A percentile compares a stretch with the other conserved stretches of the same genome.
These are phyloP conservation scores for Eucalyptus regnans DNA, from an alignment of 345 rosid species.

Conservation along the genomic window DNA sequence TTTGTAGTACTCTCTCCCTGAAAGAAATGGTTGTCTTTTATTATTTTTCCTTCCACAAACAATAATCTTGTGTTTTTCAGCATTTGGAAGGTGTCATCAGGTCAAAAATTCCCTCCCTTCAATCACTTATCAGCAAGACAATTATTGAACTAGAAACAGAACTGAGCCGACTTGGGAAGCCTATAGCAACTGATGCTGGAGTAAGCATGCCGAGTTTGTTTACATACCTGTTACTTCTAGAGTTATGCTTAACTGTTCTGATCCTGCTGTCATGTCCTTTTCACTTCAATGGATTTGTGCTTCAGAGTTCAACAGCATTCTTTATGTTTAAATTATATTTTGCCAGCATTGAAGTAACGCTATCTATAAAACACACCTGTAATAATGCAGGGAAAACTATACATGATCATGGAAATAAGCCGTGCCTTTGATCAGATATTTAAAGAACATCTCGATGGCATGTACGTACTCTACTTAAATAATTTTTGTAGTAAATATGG, in stretches of 20 bases:
- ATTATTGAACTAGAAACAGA: slow-evolving; percentile 77
- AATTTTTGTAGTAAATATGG: not conserved
- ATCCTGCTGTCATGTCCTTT: not conserved
- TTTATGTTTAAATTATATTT: not conserved
- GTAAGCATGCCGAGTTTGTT: slow-evolving; percentile 30
- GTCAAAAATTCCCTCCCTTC: slow-evolving; percentile 89
- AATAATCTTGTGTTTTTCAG: slow-evolving; percentile 34
- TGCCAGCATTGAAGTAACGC: not conserved
- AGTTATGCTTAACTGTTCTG: not conserved
- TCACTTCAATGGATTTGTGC: not conserved
- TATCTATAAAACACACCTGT: not conserved
- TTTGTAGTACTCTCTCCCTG: not conserved
- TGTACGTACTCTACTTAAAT: slow-evolving; percentile 18
- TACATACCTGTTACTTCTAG: not conserved
- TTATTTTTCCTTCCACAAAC: not conserved
- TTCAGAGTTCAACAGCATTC: not conserved
- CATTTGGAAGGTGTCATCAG: slow-evolving; percentile 96
- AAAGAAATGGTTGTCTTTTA: not conserved
- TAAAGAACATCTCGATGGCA: slow-evolving; percentile 90
- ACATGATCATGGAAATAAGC: slow-evolving; percentile 90
- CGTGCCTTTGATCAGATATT: slow-evolving; percentile 89
- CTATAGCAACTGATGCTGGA: slow-evolving; percentile 88
- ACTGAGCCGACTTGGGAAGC: slow-evolving; percentile 83
- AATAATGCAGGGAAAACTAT: slow-evolving; percentile 63
- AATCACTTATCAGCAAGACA: slow-evolving; percentile 78